Evolutionary conservation across 2,329 filamentous ascomycete genomes (phyloP), one percentile per base, ranked within the genome.

Genomic region (Epichloe brachyelytri): DNA sequence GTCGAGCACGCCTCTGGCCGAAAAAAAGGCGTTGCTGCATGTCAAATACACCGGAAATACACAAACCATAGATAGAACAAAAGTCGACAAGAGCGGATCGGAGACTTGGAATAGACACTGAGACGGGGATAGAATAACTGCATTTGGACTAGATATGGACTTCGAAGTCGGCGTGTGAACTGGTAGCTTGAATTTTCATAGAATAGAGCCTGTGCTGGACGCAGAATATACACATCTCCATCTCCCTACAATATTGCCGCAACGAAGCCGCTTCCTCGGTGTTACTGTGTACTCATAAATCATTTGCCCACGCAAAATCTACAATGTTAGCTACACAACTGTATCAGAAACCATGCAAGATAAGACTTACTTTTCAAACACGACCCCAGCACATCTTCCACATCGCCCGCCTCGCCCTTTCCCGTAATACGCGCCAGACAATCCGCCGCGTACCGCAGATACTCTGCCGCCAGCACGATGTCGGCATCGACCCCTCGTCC

Each of bases 311-410:
- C 71, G 52, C 72, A 74, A 48, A 75, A 74, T 50, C 71, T 74
- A 43, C 6, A 11, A 19, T 14, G 33, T 55, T 49, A 54, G 52
- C 17, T 41, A 26, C 26, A 7, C 11, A n/a, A 5, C n/a, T 4
- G 30, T 33, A 20, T 40, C 40, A 26, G 39, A 39, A 5, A n/a
- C 6, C n/a, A n/a, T n/a, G 39, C 11, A 50, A 51, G 43, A 54
- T 48, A 53, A n/a, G 10, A 79, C 80, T 74, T 71, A 95, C 87
- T 95, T 97, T 67, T 97, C 91, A 70, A 98, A 98, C 4, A 98
- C 90, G 20, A 98, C 90, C 0, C 93, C 43, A 98, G 70, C 7
- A 98, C 88, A 63, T 97, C 93, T 65, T 98, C 91, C 15, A 97
- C 88, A 66, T 97, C 91, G 2, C 89, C 87, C 40, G 78, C 79